Evolutionary conservation across 2,329 filamentous ascomycete species (phyloP), one percentile per base, ranked within the genome.

Genomic region (Aspergillus ustus): DNA sequence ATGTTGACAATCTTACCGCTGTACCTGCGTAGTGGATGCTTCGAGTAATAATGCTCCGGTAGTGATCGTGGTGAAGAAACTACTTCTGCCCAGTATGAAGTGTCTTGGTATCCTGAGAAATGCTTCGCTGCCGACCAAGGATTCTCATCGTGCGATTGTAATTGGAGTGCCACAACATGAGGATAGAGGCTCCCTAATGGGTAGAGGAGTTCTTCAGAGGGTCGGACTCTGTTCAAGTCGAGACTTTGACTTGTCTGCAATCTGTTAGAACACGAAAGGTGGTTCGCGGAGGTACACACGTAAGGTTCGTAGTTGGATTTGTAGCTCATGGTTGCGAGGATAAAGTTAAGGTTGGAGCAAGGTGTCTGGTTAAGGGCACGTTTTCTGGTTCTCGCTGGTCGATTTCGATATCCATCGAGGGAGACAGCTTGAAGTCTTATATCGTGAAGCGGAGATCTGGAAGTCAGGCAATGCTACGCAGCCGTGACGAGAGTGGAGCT

Each of bases 271-370:
- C 20, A 53, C 17, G 34, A 40, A 40, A 17, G 9, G 11, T 29
- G 19, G 17, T 20, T n/a, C 25, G 15, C 25, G 11, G 29, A 19
- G 34, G 34, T 19, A 52, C 75, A 66, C 66, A 77, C 75, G 56
- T 77, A 75, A 53, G 75, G 70, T 61, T 78, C 73, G 60, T 76
- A 78, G 70, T 78, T 78, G 66, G 70, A 73, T 54, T 75, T 77
- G 72, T 78, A 78, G 49, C 66, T 67, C 73, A 76, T 78, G 46
- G 46, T 73, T 64, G 31, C 46, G 48, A 48, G 34, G n/a, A 56
- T 43, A 15, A 22, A n/a, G 46, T 43, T 37, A 22, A 31, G 52
- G 43, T 45, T 58, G 52, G 11, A 31, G 20, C 29, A 48, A 29
- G 20, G 25, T 45, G 44, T 19, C 19, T 25, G 56, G 29, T 57